Base-by-base conservation (phyloP, 257 asterid species). In the Anisodus tanguticus region DNA sequence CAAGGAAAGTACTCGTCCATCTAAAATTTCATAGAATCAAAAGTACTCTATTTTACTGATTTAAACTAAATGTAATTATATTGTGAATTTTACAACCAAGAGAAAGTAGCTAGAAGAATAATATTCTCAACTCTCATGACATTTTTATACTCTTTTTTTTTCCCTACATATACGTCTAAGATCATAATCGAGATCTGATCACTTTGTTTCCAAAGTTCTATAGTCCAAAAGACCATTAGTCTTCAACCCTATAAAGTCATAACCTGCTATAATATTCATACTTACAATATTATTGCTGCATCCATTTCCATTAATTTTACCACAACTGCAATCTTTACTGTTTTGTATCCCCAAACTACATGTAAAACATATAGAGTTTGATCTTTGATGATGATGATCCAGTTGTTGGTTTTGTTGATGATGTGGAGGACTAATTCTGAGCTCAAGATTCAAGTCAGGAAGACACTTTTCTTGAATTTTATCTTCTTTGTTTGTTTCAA, bases 391-490 rank as follows among this genome's bases (percentile, higher is more conserved):
- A 37, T 39, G 45, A 76, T 72, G 6, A 26, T n/a, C 74, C 43
- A 19, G 10, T 49, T 68, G 90, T 16, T 85, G 89, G 37, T 63
- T 47, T 16, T 83, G 89, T 58, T 82, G 87, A n/a, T 91, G 87
- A 16, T 57, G 81, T 9, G 99, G 99, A 5, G 97, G 98, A 84
- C 99, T 95, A 1, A 94, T 95, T 85, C 90, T 88, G 35, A 95
- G 95, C 41, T 95, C 99, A 4, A 95, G 99, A 58, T 95, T 95
- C 89, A 95, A 90, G 66, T 95, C 97, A 0, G 97, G 98, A 68
- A 68, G 77, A 86, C 96, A 92, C 82, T 86, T 83, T 60, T 93
- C 93, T 26, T 59, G 71, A 81, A 68, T 51, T 26, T 76, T 53
- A 49, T 51, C 63, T 51, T 49, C 62, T 26, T 76, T 76, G 63